phyloP scores from a whole-genome alignment of 257 asterid species.

The Marsdenia floribunda region DNA sequence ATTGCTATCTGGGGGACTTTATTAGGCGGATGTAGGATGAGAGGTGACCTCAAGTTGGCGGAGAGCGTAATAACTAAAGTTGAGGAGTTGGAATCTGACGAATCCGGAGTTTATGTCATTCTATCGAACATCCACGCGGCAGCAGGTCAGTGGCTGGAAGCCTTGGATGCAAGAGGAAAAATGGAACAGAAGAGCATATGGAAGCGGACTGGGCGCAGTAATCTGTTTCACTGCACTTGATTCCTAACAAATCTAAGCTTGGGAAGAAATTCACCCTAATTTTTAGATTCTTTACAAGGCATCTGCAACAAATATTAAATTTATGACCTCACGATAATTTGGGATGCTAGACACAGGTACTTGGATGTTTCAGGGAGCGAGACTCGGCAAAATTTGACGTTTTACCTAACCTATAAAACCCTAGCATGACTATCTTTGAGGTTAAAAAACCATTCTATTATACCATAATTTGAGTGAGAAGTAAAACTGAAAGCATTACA shows the following conservation, averaged over 20 bases:
- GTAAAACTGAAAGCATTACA: too few species aligned
- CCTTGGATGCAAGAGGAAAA: constrained; percentile 22
- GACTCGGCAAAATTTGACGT: too few species aligned
- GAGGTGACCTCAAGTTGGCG: constrained; percentile 35
- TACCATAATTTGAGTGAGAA: too few species aligned
- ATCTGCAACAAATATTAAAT: too few species aligned
- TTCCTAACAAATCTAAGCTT: not conserved
- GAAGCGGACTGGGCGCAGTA: constrained; percentile 37
- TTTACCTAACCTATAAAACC: too few species aligned
- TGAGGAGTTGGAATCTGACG: constrained; percentile 24
- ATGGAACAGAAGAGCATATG: constrained; percentile 38
- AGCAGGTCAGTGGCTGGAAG: constrained; percentile 38
- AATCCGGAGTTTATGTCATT: constrained; percentile 40
- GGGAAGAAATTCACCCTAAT: too few species aligned
- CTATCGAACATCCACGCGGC: constrained; percentile 41
- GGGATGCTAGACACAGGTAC: too few species aligned
- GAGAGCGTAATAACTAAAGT: constrained; percentile 24
- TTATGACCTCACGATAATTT: too few species aligned
- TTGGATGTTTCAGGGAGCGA: too few species aligned
- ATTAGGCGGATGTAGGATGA: constrained; percentile 34
- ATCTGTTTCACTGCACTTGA: not conserved
- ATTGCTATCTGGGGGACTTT: constrained; percentile 40
- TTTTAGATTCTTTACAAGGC: too few species aligned
- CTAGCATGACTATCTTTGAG: too few species aligned
- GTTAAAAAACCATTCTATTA: too few species aligned